Conservation (phyloP, 768 basidiomycete genomes). For the Lepiota venenata region DNA sequence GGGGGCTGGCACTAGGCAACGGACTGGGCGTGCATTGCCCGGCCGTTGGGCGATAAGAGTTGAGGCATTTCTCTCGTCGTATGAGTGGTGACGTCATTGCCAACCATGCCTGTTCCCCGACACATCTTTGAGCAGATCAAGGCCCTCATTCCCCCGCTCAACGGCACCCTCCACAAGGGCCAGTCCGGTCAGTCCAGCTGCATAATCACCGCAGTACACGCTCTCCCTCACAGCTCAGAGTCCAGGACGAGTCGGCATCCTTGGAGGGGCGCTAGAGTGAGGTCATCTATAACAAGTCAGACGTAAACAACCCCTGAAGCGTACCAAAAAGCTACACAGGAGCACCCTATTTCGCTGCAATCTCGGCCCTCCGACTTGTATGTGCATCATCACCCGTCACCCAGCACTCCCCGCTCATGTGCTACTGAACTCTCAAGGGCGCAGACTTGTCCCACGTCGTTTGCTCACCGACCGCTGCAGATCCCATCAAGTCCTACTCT, state of each 20-base stretch:
- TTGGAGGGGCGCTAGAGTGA: conserved; percentile 93
- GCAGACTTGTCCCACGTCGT: conserved; percentile 97
- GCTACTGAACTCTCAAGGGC: conserved; percentile 46
- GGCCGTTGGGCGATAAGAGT: no score
- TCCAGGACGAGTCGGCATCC: conserved; percentile 83
- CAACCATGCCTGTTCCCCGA: conserved; percentile 58
- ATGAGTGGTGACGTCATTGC: not conserved
- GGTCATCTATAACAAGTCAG: no score
- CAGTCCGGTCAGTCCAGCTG: conserved; percentile 65
- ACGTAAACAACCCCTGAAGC: no score
- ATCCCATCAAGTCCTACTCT: conserved; percentile 94
- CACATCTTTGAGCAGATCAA: conserved; percentile 68
- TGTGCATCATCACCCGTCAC: conserved; percentile 19
- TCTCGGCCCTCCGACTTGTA: conserved; percentile 86
- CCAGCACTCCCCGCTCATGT: not conserved
- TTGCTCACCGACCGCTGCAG: conserved; percentile 89
- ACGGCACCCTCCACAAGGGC: conserved; percentile 89
- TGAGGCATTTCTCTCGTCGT: no score
- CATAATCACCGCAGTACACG: not conserved
- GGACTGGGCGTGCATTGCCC: no score
- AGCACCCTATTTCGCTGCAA: conserved; percentile 94
- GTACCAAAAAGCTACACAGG: conserved; percentile 76
- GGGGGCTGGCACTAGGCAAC: not conserved
- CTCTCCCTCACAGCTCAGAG: not conserved
- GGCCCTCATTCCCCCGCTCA: conserved; percentile 85